A percentile compares a stretch with the other conserved stretches of the same genome.
Evolutionary conservation across 768 basidiomycete genomes (phyloP).

Genomic region (Russula vinacea): DNA sequence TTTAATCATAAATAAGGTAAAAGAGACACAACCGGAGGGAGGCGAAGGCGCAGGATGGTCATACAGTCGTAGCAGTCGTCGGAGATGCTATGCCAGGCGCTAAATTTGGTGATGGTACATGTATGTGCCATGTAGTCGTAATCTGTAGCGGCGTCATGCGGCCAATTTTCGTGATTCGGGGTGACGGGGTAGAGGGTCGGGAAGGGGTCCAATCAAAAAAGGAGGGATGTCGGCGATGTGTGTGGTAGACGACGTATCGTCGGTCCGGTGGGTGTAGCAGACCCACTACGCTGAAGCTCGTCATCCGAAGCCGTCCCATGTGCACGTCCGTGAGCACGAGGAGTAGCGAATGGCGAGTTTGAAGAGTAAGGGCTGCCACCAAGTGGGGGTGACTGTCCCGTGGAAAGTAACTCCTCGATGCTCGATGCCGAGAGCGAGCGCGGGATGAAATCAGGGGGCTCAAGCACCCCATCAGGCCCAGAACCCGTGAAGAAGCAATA

Average conservation of each 20-base stretch:
- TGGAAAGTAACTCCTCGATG: slow-evolving; percentile 48
- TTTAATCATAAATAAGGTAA: slow-evolving; percentile 28
- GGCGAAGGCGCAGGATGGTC: slow-evolving; percentile 11
- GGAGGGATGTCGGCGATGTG: slow-evolving; percentile 21
- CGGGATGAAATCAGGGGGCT: slow-evolving; percentile 36
- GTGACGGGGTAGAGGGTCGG: background rate
- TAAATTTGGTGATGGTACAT: slow-evolving; percentile 15
- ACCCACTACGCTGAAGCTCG: slow-evolving; percentile 26
- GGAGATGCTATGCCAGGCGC: slow-evolving; percentile 9
- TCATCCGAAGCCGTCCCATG: slow-evolving; percentile 20
- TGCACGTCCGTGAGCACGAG: slow-evolving; percentile 18
- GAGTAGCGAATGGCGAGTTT: slow-evolving; percentile 22
- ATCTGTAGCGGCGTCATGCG: slow-evolving; percentile 14
- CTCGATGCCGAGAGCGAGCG: slow-evolving; percentile 53
- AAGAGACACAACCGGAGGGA: background rate
- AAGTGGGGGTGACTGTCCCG: slow-evolving; percentile 23
- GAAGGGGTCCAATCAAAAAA: slow-evolving; percentile 2
- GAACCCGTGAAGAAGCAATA: slow-evolving; percentile 81
- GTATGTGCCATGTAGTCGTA: background rate
- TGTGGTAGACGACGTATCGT: background rate
- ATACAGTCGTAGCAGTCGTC: slow-evolving; percentile 27
- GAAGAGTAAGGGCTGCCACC: slow-evolving; percentile 7
- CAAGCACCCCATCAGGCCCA: slow-evolving; percentile 24
- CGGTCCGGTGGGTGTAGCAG: slow-evolving; percentile 25
- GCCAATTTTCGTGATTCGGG: slow-evolving; percentile 14